Base-by-base conservation (phyloP, 805 yeast genomes). In the Tetrapisispora fleetii region DNA sequence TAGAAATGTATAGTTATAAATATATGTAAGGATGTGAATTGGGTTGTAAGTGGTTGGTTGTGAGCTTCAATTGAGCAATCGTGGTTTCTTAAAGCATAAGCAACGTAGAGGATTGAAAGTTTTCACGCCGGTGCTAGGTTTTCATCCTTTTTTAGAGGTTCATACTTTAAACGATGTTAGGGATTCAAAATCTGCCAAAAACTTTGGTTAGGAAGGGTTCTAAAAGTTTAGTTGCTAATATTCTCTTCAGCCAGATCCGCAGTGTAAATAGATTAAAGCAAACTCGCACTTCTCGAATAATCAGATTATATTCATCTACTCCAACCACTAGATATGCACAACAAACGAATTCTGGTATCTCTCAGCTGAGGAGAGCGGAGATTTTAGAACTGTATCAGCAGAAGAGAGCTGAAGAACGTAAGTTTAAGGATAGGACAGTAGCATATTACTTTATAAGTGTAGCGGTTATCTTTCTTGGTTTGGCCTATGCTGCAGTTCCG, bases 401-500 rank as follows among this genome's bases (percentile, higher is more conserved):
- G 40, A 55, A 53, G 41, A 46, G 57, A 5, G 48, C 50, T 17
- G 53, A 55, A 24, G 66, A 62, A 45, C 58, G 64, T 40, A 58
- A 58, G 22, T 52, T 50, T 18, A 72, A 69, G 49, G 76, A 77
- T 56, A 64, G 71, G 39, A 77, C 91, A 0, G 78, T 82, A 8
- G 76, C 81, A 2, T 76, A 80, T 60, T 86, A 86, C 60, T 70
- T 83, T 14, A 70, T 78, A 1, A 81, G 91, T n/a, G 71, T 87
- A 19, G 80, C 80, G 13, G 67, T 90, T 28, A 68, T 80, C 2
- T 85, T 87, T 53, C 67, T 87, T 17, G 86, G 95, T 0, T 70
- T 91, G 6, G 77, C 95, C 0, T 93, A 88, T 67, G 85, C 89
- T 10, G 86, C 96, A 1, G 99, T 93, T 18, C 98, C 98, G 4